Conservation (phyloP, 1,139 yeast genomes). For the Yamadazyma taylorii region DNA sequence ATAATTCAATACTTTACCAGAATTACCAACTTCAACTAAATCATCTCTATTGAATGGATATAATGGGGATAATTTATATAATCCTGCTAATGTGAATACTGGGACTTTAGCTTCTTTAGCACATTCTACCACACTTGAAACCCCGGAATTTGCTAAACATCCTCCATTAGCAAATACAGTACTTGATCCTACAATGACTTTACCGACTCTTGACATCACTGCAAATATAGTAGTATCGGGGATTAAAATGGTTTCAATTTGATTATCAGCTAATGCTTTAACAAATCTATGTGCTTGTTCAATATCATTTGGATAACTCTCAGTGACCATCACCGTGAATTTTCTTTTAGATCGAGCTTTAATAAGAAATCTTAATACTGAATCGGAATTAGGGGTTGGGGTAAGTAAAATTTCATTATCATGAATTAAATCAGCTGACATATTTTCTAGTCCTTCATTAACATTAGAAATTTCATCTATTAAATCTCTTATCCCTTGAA, state of each 20-base stretch:
- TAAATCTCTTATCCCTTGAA: conserved; percentile 91
- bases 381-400: conserved; percentile 90
- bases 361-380: conserved; percentile 82
- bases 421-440: conserved; percentile 91
- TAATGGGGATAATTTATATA: conserved; percentile 88
- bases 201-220: conserved; percentile 96
- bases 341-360: conserved; percentile 88
- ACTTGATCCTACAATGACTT: conserved; percentile 88
- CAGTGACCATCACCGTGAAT: conserved; percentile 90
- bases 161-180: conserved; percentile 97
- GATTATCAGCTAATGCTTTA: conserved; percentile 73
- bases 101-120: conserved; percentile 95
- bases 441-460: conserved; percentile 86
- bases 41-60: conserved; percentile 92
- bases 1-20: conserved; percentile 78
- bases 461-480: conserved; percentile 89
- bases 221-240: conserved; percentile 95
- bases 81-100: conserved; percentile 92
- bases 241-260: conserved; percentile 85
- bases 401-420: conserved; percentile 90
- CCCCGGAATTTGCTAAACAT: conserved; percentile 86
- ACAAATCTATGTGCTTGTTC: conserved; percentile 77
- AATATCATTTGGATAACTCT: conserved; percentile 86
- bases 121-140: conserved; percentile 90
- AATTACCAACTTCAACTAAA: conserved; percentile 89